Conservation (phyloP, 1,284 basidiomycete species). For the Rhodotorula sp. region DNA sequence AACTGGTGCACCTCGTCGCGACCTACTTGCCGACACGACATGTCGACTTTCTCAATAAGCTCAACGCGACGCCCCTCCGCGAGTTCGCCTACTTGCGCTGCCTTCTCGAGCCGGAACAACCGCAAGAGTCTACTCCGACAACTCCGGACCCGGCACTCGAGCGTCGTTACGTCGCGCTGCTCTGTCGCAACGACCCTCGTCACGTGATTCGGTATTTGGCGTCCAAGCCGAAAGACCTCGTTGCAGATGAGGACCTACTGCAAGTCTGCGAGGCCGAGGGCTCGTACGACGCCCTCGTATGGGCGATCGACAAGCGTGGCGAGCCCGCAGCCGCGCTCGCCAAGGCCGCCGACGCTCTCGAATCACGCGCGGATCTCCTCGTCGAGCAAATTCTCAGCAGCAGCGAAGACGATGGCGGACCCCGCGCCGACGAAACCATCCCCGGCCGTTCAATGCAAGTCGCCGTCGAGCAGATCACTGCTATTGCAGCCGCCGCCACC, state of each 20-base stretch:
- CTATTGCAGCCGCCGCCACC: constrained; percentile 51
- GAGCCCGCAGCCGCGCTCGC: constrained; percentile 64
- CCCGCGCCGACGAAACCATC: background rate
- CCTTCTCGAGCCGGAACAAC: constrained; percentile 64
- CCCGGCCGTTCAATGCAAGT: constrained; percentile 30
- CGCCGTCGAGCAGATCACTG: constrained; percentile 47
- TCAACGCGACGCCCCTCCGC: constrained; percentile 55
- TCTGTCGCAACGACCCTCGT: constrained; percentile 67
- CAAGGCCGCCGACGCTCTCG: constrained; percentile 64
- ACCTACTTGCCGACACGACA: constrained; percentile 66
- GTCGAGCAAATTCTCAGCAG: constrained; percentile 52
- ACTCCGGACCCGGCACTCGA: constrained; percentile 54
- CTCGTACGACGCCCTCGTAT: constrained; percentile 75
- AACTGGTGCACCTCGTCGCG: constrained; percentile 74
- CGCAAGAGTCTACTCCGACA: constrained; percentile 1
- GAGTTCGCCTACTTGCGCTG: constrained; percentile 75
- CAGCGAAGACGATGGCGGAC: constrained; percentile 30
- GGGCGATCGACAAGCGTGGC: constrained; percentile 70
- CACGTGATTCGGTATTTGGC: constrained; percentile 67
- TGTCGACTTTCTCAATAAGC: constrained; percentile 50
- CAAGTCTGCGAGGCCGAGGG: constrained; percentile 64
- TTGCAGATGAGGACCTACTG: constrained; percentile 63
- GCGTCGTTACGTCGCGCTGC: constrained; percentile 67
- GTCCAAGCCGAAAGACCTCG: constrained; percentile 49
- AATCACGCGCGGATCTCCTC: constrained; percentile 52